Base-by-base conservation (phyloP, 495 filamentous ascomycete species). In the Penicillium taxi region DNA sequence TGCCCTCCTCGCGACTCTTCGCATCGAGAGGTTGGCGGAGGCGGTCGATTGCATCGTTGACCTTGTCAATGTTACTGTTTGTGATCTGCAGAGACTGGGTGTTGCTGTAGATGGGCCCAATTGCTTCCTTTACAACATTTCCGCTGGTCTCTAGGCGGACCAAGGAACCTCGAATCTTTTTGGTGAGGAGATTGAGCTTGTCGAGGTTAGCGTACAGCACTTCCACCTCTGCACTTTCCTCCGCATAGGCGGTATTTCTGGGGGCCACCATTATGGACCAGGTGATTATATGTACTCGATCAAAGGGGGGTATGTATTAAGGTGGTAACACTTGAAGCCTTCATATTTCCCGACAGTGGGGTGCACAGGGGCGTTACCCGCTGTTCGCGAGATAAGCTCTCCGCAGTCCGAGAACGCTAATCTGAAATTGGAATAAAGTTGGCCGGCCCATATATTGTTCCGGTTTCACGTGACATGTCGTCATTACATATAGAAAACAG, bases 71-170 rank as follows among this genome's bases (percentile, higher is more conserved):
- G 53, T 96, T 96, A 44, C 70, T 79, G 36, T 84, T 88, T 25
- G 88, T 76, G 15, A 77, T 73, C 56, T 96, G 93, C 4, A 96
- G 74, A 24, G 75, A 80, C 59, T 86, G 82, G 2, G 93, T 96
- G 54, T 94, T 93, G 50, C 84, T 87, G 57, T 88, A 88, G 18
- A 96, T 81, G 6, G 93, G 93, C 1, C 88, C 86, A 31, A 94
- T 86, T 7, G 93, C 86, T 42, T 94, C 82, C 41, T 89, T 81
- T 11, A 96, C 87, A 32, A 80, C 86, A 55, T 86, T 85, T 13
- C 87, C 91, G 32, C 83, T 87, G 20, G 80, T 78, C 44, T 95
- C 86, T 9, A 99, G 65, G 48, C 90, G 77, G 20, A 78, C 78
- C 35, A 95, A 70, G 18, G 87, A 93, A 13, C 84, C 80, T 58